Conservation (phyloP, 2,329 filamentous ascomycete species). For the Fusarium pseudograminearum region DNA sequence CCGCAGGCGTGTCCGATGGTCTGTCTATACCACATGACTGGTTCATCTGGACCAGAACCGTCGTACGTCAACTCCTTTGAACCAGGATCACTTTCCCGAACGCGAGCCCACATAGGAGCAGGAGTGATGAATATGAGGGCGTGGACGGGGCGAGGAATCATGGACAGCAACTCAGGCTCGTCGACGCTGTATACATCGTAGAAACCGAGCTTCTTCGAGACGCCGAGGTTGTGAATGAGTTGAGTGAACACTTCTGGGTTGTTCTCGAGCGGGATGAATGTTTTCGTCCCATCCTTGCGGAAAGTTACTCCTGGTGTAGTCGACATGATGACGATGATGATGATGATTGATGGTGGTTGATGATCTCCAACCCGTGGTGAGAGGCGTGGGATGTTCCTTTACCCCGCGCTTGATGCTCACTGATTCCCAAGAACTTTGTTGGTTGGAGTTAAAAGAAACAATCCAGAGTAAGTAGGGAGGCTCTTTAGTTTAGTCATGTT, state of each 20-base stretch:
- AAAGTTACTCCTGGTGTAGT: slow-evolving; percentile 32
- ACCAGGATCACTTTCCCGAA: slow-evolving; percentile 46
- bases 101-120: slow-evolving; percentile 61
- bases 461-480: neutral
- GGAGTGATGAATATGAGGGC: slow-evolving; percentile 87
- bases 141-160: slow-evolving; percentile 77
- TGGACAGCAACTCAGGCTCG: slow-evolving; percentile 78
- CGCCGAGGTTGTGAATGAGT: slow-evolving; percentile 77
- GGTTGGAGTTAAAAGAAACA: slow-evolving; percentile 6
- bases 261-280: slow-evolving; percentile 61
- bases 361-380: neutral
- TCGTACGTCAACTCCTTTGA: slow-evolving; percentile 50
- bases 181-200: slow-evolving; percentile 86
- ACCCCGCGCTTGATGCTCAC: slow-evolving; percentile 15
- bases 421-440: neutral
- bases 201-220: slow-evolving; percentile 76
- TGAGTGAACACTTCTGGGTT: slow-evolving; percentile 84
- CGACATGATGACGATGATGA: slow-evolving; percentile 35
- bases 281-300: slow-evolving; percentile 47
- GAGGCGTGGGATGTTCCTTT: neutral
- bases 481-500: slow-evolving; percentile 3
- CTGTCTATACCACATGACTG: slow-evolving; percentile 86
- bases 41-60: slow-evolving; percentile 61
- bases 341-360: slow-evolving; percentile 17
- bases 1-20: slow-evolving; percentile 88